Conservation (phyloP, 2,329 filamentous ascomycete genomes). For the Claviceps cyperi region DNA sequence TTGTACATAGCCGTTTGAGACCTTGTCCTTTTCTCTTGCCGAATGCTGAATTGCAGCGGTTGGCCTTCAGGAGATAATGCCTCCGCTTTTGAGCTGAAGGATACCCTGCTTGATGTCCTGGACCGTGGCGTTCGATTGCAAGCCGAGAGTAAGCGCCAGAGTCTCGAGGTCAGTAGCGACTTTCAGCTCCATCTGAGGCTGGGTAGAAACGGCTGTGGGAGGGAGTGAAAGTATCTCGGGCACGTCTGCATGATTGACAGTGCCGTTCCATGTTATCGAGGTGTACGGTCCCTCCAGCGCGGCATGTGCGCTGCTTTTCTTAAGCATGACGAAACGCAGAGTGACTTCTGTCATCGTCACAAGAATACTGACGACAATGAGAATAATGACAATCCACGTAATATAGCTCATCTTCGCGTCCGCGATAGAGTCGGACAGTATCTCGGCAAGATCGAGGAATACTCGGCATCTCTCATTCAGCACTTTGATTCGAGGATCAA, state of each 20-base stretch:
- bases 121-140: constrained; percentile 20
- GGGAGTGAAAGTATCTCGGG: constrained; percentile 10
- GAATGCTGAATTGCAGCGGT: background rate
- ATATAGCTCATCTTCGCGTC: constrained; percentile 92
- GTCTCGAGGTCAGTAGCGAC: constrained; percentile 20
- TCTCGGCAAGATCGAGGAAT: constrained; percentile 91
- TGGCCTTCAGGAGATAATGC: background rate
- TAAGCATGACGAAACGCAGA: constrained; percentile 66
- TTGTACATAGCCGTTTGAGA: background rate
- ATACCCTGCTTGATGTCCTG: constrained; percentile 22
- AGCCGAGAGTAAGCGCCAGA: constrained; percentile 19
- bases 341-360: constrained; percentile 85
- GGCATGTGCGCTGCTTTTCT: constrained; percentile 11
- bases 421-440: constrained; percentile 79
- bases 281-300: constrained; percentile 6
- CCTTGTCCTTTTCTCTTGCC: background rate
- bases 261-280: constrained; percentile 8
- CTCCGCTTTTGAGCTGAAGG: constrained; percentile 14
- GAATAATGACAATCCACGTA: constrained; percentile 94
- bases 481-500: constrained; percentile 88
- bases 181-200: constrained; percentile 3
- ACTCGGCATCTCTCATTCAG: constrained; percentile 94
- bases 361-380: constrained; percentile 81
- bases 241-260: constrained; percentile 6
- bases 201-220: constrained; percentile 2